Evolutionary conservation across 2,329 filamentous ascomycete species (phyloP), one percentile per base, ranked within the genome.

Genomic region (Botrytis elliptica): DNA sequence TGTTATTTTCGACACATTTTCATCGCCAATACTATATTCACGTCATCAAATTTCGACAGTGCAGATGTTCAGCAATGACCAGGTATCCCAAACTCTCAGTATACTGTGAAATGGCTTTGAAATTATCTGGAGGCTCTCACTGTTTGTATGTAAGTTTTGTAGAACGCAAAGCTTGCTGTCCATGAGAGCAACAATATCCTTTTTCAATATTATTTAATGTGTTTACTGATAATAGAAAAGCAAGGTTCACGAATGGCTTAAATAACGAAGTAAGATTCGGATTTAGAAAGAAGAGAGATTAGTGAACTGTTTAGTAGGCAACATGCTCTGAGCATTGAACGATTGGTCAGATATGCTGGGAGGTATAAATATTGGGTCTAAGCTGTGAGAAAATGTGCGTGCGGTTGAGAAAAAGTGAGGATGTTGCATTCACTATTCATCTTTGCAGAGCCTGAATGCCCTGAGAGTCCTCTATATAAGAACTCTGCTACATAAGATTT

Each of bases 371-470:
- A 18, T 10, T 10, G 29, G 8, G 29, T 20, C 4, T 10, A 6
- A 60, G 3, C 0, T 22, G 18, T 36, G 29, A 60, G 6, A 62
- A 18, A 5, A 25, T 16, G 5, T 40, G 36, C 10, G 10, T 62
- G 33, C 1, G 9, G 12, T 7, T 38, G 33, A 22, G 10, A 9
- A 36, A 4, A 38, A 38, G 4, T 8, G 22, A 16, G 9, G 22
- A 40, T 8, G 6, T 16, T 40, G 3, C 1, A 38, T 40, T 40
- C 22, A n/a, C 59, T 62, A 5, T n/a, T 2, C 59, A 5, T 1
- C 12, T 7, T n/a, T 18, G 1, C 0, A 2, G 10, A n/a, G 59
- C 36, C n/a, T 0, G 10, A 40, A 18, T 25, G 6, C 5, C 9
- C 14, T 18, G 12, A 5, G 5, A n/a, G 0, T 7, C 1, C 36